These are phyloP conservation scores for Quercus phellos DNA, from an alignment of 331 rosid species.

Conservation along the genomic window DNA sequence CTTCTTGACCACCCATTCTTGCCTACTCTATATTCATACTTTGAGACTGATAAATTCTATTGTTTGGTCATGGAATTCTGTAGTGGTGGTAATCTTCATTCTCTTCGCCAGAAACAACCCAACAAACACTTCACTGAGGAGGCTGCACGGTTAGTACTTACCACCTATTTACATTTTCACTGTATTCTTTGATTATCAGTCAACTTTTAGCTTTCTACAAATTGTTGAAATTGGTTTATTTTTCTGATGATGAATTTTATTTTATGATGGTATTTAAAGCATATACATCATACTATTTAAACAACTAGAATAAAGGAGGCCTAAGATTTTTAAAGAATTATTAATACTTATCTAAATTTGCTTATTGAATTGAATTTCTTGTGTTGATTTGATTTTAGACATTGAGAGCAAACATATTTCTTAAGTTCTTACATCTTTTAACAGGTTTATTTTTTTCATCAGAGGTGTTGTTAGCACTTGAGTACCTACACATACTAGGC, in stretches of 20 bases:
- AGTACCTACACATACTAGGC: constrained; percentile 89
- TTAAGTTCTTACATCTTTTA: constrained; percentile 8
- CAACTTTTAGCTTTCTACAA: neutral
- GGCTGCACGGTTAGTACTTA: constrained; percentile 63
- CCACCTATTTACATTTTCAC: neutral
- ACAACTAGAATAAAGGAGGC: neutral
- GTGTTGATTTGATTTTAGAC: neutral
- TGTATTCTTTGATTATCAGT: neutral
- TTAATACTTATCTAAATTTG: neutral
- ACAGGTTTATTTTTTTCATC: constrained; percentile 64
- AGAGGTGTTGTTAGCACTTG: constrained; percentile 65
- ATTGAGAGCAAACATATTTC: neutral
- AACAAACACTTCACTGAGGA: constrained; percentile 74
- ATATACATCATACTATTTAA: neutral
- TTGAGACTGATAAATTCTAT: constrained; percentile 73
- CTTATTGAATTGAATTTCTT: neutral
- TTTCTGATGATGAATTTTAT: neutral
- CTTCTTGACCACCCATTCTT: constrained; percentile 92
- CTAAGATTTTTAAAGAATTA: neutral
- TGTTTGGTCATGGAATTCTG: constrained; percentile 86
- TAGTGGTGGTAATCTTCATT: constrained; percentile 82
- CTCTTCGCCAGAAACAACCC: constrained; percentile 85
- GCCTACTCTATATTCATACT: constrained; percentile 70
- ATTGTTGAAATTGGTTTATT: neutral
- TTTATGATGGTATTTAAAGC: neutral